Evolutionary conservation across 495 filamentous ascomycete genomes (phyloP).

Genomic region (Xylaria telfairii): DNA sequence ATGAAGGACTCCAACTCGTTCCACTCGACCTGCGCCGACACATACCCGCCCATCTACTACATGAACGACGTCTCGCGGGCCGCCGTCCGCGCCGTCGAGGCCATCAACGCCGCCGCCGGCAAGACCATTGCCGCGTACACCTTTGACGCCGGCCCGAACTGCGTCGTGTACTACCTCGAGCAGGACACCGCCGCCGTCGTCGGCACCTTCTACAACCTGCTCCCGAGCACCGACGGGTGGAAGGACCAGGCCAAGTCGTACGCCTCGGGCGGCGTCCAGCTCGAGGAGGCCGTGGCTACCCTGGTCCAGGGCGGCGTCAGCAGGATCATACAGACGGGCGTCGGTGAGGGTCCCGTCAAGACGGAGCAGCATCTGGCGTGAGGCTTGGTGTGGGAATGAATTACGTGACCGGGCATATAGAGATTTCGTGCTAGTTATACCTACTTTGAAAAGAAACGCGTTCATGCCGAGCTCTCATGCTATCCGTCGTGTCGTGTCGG

Average conservation of each 20-base stretch:
- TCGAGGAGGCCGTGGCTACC: slow-evolving; percentile 64
- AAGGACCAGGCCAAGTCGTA: slow-evolving; percentile 55
- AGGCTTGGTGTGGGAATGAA: slow-evolving; percentile 8
- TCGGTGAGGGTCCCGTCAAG: slow-evolving; percentile 86
- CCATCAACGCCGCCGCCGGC: slow-evolving; percentile 77
- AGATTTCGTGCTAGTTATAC: slow-evolving; percentile 10
- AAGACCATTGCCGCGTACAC: slow-evolving; percentile 88
- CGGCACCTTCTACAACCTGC: slow-evolving; percentile 67
- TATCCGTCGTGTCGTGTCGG: neutral
- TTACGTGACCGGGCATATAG: slow-evolving; percentile 12
- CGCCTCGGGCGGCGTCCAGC: slow-evolving; percentile 50
- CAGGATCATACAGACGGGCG: slow-evolving; percentile 86
- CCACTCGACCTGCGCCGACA: slow-evolving; percentile 94
- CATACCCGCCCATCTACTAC: slow-evolving; percentile 96
- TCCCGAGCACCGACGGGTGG: slow-evolving; percentile 67
- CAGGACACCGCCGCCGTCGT: slow-evolving; percentile 73
- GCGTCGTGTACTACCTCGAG: slow-evolving; percentile 91
- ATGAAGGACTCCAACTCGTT: slow-evolving; percentile 97
- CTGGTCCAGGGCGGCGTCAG: slow-evolving; percentile 79
- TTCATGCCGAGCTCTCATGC: neutral
- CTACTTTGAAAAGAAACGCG: slow-evolving; percentile 2
- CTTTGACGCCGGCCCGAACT: slow-evolving; percentile 96
- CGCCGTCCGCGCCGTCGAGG: slow-evolving; percentile 85
- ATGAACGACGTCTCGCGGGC: slow-evolving; percentile 90
- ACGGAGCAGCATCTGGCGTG: slow-evolving; percentile 72